phyloP scores from a whole-genome alignment of 352 stramenopile genomes.

The Phytophthora cajani region DNA sequence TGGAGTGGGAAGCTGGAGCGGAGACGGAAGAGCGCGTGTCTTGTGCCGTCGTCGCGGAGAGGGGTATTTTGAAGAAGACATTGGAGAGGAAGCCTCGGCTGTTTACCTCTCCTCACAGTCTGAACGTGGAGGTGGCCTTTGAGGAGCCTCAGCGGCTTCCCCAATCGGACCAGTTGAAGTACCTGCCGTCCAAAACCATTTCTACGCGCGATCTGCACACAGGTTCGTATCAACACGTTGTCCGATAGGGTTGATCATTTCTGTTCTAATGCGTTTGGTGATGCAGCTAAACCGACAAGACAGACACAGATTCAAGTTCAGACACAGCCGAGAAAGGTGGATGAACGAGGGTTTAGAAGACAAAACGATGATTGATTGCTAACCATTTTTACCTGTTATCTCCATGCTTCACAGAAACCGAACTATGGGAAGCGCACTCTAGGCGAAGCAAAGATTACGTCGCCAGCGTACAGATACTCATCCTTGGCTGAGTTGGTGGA shows the following conservation, averaged over 20 bases:
- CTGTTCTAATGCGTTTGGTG: neutral
- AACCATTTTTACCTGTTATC: neutral
- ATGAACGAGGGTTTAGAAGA: neutral
- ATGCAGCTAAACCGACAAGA: slow-evolving; percentile 10
- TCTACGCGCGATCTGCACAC: slow-evolving; percentile 44
- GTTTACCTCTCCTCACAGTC: slow-evolving; percentile 45
- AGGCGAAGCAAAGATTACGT: slow-evolving; percentile 27
- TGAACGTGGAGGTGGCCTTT: slow-evolving; percentile 57
- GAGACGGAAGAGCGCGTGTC: slow-evolving; percentile 69
- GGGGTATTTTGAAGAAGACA: slow-evolving; percentile 60
- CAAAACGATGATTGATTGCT: neutral
- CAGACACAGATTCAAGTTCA: slow-evolving; percentile 13
- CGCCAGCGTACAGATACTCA: slow-evolving; percentile 67
- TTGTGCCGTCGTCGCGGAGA: slow-evolving; percentile 68
- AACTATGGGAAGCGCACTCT: slow-evolving; percentile 62
- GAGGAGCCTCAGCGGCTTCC: slow-evolving; percentile 59
- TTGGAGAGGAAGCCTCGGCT: slow-evolving; percentile 38
- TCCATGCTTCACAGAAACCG: slow-evolving; percentile 13
- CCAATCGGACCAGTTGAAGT: slow-evolving; percentile 67
- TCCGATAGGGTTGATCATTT: neutral
- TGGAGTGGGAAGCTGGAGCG: slow-evolving; percentile 65
- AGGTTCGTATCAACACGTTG: slow-evolving; percentile 17
- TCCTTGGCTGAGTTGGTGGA: slow-evolving; percentile 59
- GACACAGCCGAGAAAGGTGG: slow-evolving; percentile 2
- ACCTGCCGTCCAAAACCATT: slow-evolving; percentile 53